These are phyloP conservation scores for Malassezia equina DNA, from an alignment of 1,284 basidiomycete genomes.

Conservation along the genomic window DNA sequence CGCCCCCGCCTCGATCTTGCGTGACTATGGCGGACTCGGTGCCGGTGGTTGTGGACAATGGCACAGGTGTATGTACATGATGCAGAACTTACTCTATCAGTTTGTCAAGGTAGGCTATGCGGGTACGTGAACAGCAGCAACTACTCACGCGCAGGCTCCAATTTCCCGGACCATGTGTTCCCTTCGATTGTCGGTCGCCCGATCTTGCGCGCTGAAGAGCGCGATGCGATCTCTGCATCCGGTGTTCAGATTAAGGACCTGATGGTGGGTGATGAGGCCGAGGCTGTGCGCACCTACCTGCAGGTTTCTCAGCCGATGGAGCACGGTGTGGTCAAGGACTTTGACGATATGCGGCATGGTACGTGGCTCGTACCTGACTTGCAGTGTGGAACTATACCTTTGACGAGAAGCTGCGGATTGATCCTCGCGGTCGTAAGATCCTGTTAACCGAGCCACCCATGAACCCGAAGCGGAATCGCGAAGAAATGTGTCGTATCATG, in stretches of 20 bases:
- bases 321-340: conserved; percentile 96
- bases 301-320: conserved; percentile 98
- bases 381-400: conserved; percentile 94
- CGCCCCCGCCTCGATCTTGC: background rate
- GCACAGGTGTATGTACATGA: conserved; percentile 66
- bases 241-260: conserved; percentile 62
- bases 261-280: conserved; percentile 94
- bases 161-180: conserved; percentile 98
- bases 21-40: conserved; percentile 46
- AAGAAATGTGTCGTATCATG: conserved; percentile 95
- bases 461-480: conserved; percentile 89
- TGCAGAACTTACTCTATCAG: conserved; percentile 4
- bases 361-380: background rate
- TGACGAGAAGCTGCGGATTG: conserved; percentile 81
- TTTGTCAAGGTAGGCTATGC: conserved; percentile 92
- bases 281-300: conserved; percentile 82
- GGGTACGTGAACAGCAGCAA: conserved; percentile 51
- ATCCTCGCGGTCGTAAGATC: conserved; percentile 78
- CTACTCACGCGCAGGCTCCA: conserved; percentile 15
- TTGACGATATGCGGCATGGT: conserved; percentile 89
- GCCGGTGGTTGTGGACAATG: conserved; percentile 91
- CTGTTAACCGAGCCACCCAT: conserved; percentile 98
- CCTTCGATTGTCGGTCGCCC: conserved; percentile 92
- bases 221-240: conserved; percentile 56
- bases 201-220: conserved; percentile 93